Conservation (phyloP, 345 rosid species). For the Pelargonium nanum region DNA sequence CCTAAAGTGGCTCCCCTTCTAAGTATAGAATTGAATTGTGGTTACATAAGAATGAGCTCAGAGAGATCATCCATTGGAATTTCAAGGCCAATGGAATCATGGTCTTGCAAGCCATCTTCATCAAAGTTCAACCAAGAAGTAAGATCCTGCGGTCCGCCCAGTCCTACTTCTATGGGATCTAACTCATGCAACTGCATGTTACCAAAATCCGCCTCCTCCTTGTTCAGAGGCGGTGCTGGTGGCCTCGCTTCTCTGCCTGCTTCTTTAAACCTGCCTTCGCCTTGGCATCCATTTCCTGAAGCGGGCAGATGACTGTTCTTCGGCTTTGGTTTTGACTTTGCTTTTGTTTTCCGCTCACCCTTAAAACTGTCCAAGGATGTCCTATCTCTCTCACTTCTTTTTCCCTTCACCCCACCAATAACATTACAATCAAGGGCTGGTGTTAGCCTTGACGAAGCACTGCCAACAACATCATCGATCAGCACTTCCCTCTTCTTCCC, state of each 20-base stretch:
- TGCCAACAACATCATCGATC: conserved; percentile 60
- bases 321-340: conserved; percentile 54
- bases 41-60: conserved; percentile 20
- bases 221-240: no score
- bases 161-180: conserved; percentile 39
- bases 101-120: conserved; percentile 62
- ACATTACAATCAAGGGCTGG: conserved; percentile 32
- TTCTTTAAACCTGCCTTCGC: conserved; percentile 8
- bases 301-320: conserved; percentile 35
- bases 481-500: conserved; percentile 46
- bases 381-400: conserved; percentile 41
- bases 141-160: conserved; percentile 44
- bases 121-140: conserved; percentile 53
- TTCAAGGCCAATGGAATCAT: conserved; percentile 63
- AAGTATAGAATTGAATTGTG: no score
- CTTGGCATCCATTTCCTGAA: conserved; percentile 19
- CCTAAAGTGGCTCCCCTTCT: no score
- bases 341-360: conserved; percentile 35
- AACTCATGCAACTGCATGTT: neutral
- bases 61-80: conserved; percentile 94
- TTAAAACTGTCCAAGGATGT: conserved; percentile 15
- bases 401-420: conserved; percentile 39
- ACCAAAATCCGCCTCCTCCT: neutral
- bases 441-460: conserved; percentile 63
- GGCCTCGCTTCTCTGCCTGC: no score